These are phyloP conservation scores for Hypoxylon intermedium DNA, from an alignment of 495 filamentous ascomycete species.

Conservation along the genomic window DNA sequence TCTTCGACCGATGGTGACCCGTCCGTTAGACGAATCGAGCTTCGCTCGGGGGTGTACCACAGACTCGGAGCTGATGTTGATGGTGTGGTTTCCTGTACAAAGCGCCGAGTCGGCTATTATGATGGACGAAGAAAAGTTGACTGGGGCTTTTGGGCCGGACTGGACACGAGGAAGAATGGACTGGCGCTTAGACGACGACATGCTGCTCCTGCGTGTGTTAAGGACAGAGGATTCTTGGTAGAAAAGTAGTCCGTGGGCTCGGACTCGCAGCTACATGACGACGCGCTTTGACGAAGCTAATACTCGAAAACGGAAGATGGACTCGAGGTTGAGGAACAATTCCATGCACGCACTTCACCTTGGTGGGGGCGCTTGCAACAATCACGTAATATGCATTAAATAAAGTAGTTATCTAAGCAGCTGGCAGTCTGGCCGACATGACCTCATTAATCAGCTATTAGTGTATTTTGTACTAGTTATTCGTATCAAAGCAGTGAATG, in stretches of 20 bases:
- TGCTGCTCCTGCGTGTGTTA: conserved; percentile 11
- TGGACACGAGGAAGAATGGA: conserved; percentile 56
- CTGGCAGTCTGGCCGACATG: background rate
- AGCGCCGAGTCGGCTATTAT: conserved; percentile 78
- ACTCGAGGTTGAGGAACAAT: background rate
- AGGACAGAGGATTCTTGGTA: background rate
- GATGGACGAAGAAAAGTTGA: conserved; percentile 71
- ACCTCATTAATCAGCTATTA: conserved; percentile 32
- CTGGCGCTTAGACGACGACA: conserved; percentile 57
- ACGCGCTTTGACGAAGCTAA: background rate
- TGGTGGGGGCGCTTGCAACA: background rate
- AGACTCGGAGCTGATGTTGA: conserved; percentile 72
- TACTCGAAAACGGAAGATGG: background rate
- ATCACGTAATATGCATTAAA: conserved; percentile 1
- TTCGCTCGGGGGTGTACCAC: conserved; percentile 83
- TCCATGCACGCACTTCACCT: background rate
- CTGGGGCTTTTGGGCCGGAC: conserved; percentile 65
- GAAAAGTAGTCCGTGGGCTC: conserved; percentile 9
- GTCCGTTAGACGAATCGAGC: conserved; percentile 71
- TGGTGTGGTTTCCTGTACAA: conserved; percentile 73
- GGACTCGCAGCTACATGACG: conserved; percentile 8
- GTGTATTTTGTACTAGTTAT: too few species aligned
- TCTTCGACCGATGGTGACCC: conserved; percentile 73
- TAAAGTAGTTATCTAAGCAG: background rate
- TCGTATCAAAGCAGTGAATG: too few species aligned